Evolutionary conservation across 371 early-diverging fungal genomes (phyloP), one percentile per base, ranked within the genome.

Genomic region (Dinochytrium kinnereticum): DNA sequence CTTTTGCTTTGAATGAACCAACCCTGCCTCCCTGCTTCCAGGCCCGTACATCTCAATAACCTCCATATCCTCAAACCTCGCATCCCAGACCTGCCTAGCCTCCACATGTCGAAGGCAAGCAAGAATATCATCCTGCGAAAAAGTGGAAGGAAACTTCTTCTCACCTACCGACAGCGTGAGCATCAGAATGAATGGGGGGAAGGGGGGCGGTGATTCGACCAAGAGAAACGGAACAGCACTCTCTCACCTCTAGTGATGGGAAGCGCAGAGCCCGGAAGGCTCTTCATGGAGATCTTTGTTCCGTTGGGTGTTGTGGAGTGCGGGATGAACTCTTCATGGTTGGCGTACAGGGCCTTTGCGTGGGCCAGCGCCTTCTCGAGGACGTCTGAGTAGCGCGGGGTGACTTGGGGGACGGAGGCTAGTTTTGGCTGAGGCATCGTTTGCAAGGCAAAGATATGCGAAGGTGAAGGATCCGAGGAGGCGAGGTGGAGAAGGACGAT

Each of bases 191-290:
- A n/a, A n/a, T n/a, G n/a, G n/a, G n/a, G n/a, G n/a, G n/a, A n/a
- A n/a, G n/a, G n/a, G n/a, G n/a, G n/a, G n/a, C n/a, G n/a, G n/a
- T n/a, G n/a, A n/a, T n/a, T n/a, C n/a, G n/a, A n/a, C n/a, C n/a
- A n/a, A n/a, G n/a, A n/a, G n/a, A n/a, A n/a, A n/a, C n/a, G n/a
- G n/a, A n/a, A n/a, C n/a, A n/a, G n/a, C n/a, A n/a, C n/a, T n/a
- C n/a, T n/a, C n/a, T n/a, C n/a, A n/a, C n/a, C 76, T 51, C 64
- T 59, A 33, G 65, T 69, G 61, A 76, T 69, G 68, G 76, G 76
- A 38, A 76, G 55, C 13, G 64, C 50, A 21, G 68, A 39, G 53
- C 53, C 53, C 0, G 67, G 68, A 50, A 50, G 19, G 0, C 50
- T 44, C 61, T 71, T 76, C 36, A 65, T 55, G 55, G 5, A 72